Evolutionary conservation across 495 filamentous ascomycete species (phyloP).

Genomic region (Penicillium waksmanii): DNA sequence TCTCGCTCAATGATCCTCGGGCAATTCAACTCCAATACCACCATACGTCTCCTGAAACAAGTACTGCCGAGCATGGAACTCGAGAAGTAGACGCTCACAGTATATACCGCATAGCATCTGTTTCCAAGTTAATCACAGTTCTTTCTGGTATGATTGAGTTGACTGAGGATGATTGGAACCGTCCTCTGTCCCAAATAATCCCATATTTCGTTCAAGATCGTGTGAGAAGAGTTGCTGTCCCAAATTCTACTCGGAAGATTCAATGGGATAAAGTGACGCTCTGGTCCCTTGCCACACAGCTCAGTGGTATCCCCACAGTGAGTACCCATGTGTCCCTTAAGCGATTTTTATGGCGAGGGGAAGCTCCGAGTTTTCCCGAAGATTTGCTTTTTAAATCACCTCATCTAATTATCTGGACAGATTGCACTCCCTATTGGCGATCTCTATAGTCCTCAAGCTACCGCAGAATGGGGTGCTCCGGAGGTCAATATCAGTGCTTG

Average conservation of each 20-base stretch:
- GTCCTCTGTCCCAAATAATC: slow-evolving; percentile 3
- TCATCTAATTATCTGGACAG: no score
- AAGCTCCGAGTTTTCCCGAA: no score
- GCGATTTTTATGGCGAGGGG: no score
- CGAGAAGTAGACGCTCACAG: slow-evolving; percentile 4
- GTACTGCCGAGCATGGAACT: not conserved
- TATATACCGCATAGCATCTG: slow-evolving; percentile 8
- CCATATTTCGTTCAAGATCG: not conserved
- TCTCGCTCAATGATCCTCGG: slow-evolving; percentile 3
- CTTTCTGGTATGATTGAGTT: slow-evolving; percentile 4
- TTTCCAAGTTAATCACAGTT: slow-evolving; percentile 5
- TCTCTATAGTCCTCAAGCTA: no score
- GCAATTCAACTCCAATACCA: slow-evolving; percentile 2
- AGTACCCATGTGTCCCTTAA: no score
- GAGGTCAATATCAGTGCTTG: no score
- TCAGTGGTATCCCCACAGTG: not conserved
- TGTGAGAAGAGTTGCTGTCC: no score
- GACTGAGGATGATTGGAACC: slow-evolving; percentile 10
- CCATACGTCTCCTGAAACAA: not conserved
- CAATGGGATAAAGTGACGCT: not conserved
- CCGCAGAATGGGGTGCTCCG: no score
- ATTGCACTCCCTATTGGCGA: no score
- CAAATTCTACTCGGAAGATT: slow-evolving; percentile 2
- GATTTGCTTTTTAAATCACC: no score
- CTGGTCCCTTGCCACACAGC: slow-evolving; percentile 1